These are phyloP conservation scores for Colletotrichum abscissum DNA, from an alignment of 2,329 filamentous ascomycete genomes.

Conservation along the genomic window DNA sequence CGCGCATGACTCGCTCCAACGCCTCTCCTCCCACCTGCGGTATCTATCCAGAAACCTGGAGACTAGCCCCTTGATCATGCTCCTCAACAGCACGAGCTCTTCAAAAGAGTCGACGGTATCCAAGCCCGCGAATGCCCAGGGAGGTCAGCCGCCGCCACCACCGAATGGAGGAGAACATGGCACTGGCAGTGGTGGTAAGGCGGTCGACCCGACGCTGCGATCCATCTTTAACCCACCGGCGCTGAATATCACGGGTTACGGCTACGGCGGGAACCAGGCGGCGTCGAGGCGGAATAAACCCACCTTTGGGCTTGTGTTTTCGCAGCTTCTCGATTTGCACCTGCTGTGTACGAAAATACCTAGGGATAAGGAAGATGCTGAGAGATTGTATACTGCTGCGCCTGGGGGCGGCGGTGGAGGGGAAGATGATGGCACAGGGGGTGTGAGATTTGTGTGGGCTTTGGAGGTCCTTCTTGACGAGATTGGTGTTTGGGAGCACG, in stretches of 20 bases:
- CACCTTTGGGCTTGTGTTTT: slow-evolving; percentile 65
- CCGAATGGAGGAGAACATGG: not conserved
- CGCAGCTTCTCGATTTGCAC: slow-evolving; percentile 66
- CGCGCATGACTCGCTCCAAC: slow-evolving; percentile 61
- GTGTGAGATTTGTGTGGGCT: slow-evolving; percentile 50
- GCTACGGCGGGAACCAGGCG: slow-evolving; percentile 36
- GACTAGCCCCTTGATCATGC: slow-evolving; percentile 60
- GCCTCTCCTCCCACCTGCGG: slow-evolving; percentile 59
- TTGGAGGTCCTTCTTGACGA: slow-evolving; percentile 66
- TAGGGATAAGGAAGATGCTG: slow-evolving; percentile 52
- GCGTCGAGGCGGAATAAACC: slow-evolving; percentile 54
- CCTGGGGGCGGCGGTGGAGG: slow-evolving; percentile 1
- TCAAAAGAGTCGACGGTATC: slow-evolving; percentile 12
- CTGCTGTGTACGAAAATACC: slow-evolving; percentile 61
- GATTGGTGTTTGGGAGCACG: slow-evolving; percentile 55
- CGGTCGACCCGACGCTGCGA: slow-evolving; percentile 57
- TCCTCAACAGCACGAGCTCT: slow-evolving; percentile 64
- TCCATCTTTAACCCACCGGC: slow-evolving; percentile 59
- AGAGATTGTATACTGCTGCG: slow-evolving; percentile 41
- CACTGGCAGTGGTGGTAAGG: slow-evolving; percentile 14
- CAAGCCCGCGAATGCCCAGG: not conserved
- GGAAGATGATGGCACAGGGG: slow-evolving; percentile 2
- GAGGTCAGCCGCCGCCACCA: slow-evolving; percentile 15
- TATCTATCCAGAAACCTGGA: slow-evolving; percentile 54
- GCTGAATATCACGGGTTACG: slow-evolving; percentile 36